Evolutionary conservation across 2,329 filamentous ascomycete species (phyloP), one percentile per base, ranked within the genome.

Genomic region (Aspergillus calidoustus): DNA sequence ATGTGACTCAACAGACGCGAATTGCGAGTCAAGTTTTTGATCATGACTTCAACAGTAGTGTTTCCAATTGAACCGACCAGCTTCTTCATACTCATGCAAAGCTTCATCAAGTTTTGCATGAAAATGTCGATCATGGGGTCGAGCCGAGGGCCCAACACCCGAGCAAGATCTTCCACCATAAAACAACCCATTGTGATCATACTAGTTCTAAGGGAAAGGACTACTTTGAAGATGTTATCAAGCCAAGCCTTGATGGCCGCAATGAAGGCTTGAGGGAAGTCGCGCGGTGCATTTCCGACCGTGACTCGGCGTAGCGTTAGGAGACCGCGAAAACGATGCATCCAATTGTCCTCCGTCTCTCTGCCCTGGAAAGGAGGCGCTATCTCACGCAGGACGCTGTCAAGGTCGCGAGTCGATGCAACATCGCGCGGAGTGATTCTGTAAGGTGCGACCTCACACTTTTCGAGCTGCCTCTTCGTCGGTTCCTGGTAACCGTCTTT

Each of bases 281-380:
- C 92, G 28, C 85, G 84, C 0, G 91, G 87, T 5, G 89, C 91
- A 74, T 98, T 98, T 59, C 94, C 94, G 63, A 90, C 91, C 54
- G 92, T 87, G 28, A 97, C 84, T 65, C 88, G 86, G 56, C 94
- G 87, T 53, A 98, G 79, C 67, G 91, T 93, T 7, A 84, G 85
- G 43, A 93, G 85, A 72, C 87, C 89, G 79, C 94, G 91, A 76
- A 98, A 94, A 74, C 94, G 86, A 68, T 90, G 89, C 69, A 91
- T 76, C 94, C 94, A 98, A 72, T 98, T 98, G 62, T 91, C 87
- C 73, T 98, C 94, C 0, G 90, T 88, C 79, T 98, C 94, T 73
- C 84, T 92, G 56, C 93, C 93, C 68, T 97, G 93, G 65, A 97
- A 97, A 74, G 85, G 85, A 57, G 84, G 83, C 34, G 89, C 82